Conservation (phyloP, 768 basidiomycete species). For the Amanita jacksonii region DNA sequence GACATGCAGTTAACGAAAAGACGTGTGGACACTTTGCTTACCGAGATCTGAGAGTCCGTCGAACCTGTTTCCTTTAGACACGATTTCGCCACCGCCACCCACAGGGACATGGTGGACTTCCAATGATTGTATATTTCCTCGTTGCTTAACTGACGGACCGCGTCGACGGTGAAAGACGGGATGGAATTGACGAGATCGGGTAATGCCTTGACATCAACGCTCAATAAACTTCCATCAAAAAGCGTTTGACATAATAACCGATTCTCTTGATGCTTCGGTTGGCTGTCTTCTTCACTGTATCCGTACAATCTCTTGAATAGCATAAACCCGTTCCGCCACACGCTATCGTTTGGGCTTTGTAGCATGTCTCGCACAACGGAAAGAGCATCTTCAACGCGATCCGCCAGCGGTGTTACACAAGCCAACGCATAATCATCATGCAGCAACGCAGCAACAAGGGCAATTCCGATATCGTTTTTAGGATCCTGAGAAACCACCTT, state of each 20-base stretch:
- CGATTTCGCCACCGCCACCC: conserved; percentile 8
- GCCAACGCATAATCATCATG: conserved; percentile 1
- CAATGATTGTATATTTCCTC: conserved; percentile 18
- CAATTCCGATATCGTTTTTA: conserved; percentile 31
- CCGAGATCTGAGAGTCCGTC: not conserved
- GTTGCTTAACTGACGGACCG: conserved; percentile 16
- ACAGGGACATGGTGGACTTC: conserved; percentile 14
- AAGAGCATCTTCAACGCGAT: conserved; percentile 6
- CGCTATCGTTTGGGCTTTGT: conserved; percentile 5
- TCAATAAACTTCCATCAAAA: conserved; percentile 10
- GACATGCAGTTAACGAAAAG: not conserved
- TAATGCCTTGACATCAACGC: conserved; percentile 1
- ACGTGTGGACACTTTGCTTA: not conserved
- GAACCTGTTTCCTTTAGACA: too few relatives aligned
- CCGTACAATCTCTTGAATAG: conserved; percentile 7
- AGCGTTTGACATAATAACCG: conserved; percentile 1
- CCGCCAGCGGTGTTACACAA: not conserved
- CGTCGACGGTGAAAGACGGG: conserved; percentile 4
- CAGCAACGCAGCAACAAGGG: conserved; percentile 33
- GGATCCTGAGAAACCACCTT: conserved; percentile 38
- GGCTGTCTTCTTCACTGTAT: not conserved
- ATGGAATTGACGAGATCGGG: not conserved
- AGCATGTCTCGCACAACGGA: conserved; percentile 10
- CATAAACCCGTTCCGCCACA: conserved; percentile 1
- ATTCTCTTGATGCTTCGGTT: not conserved